These are phyloP conservation scores for Trichaptum fuscoviolaceum DNA, from an alignment of 768 basidiomycete species.

Conservation along the genomic window DNA sequence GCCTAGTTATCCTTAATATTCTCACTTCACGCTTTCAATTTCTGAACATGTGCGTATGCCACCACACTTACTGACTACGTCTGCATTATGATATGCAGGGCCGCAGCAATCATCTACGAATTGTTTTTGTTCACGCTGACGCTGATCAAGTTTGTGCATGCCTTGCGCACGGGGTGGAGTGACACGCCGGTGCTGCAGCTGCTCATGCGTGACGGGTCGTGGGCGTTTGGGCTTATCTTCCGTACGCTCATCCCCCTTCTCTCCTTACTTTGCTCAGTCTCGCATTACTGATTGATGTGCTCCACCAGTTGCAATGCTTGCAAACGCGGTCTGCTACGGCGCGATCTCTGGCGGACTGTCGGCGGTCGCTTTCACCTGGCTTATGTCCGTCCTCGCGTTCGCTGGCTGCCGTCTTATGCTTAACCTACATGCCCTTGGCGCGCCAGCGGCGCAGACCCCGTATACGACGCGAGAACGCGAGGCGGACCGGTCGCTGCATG, in stretches of 20 bases:
- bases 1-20: no score
- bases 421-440: neutral
- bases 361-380: neutral
- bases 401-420: neutral
- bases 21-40: no score
- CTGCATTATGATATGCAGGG: slow-evolving; percentile 9
- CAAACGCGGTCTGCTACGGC: neutral
- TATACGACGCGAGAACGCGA: neutral
- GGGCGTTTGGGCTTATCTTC: slow-evolving; percentile 22
- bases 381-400: neutral
- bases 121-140: slow-evolving; percentile 21
- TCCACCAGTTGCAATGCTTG: neutral
- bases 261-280: neutral
- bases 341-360: neutral
- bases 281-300: no score
- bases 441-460: neutral
- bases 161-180: slow-evolving; percentile 18
- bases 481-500: neutral
- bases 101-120: slow-evolving; percentile 20
- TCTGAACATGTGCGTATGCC: no score
- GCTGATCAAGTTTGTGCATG: slow-evolving; percentile 17
- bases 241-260: slow-evolving; percentile 12
- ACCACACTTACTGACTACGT: no score
- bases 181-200: slow-evolving; percentile 17
- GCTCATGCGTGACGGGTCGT: slow-evolving; percentile 22